phyloP scores from a whole-genome alignment of 169 alveolate species.

The Sarcocystis neurona region DNA sequence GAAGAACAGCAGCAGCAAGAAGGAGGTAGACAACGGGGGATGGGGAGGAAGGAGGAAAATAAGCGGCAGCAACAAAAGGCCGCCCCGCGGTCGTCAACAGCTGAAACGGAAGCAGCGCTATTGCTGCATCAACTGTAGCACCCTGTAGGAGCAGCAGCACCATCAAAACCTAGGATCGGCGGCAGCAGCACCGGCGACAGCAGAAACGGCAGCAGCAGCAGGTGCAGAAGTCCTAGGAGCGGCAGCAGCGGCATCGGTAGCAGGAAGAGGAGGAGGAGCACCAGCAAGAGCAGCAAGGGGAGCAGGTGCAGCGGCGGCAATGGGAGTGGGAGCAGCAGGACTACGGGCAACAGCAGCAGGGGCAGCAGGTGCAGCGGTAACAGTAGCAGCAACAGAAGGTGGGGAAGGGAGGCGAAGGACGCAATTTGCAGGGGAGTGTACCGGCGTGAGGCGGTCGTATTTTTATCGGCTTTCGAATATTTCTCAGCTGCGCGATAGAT shows the following conservation, averaged over 20 bases:
- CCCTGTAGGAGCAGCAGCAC: too few relatives aligned
- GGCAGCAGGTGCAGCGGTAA: background rate
- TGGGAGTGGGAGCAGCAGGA: background rate
- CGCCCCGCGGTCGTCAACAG: background rate
- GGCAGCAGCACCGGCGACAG: too few relatives aligned
- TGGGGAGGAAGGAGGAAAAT: background rate
- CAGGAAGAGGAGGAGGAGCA: too few relatives aligned
- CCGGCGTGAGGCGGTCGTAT: slow-evolving; percentile 8
- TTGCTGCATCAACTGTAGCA: too few relatives aligned
- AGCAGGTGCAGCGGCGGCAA: too few relatives aligned
- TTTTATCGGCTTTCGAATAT: slow-evolving; percentile 3
- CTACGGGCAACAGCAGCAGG: background rate
- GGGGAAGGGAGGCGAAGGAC: background rate
- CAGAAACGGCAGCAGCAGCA: too few relatives aligned
- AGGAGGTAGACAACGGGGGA: background rate
- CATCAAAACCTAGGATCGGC: too few relatives aligned
- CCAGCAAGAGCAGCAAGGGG: too few relatives aligned
- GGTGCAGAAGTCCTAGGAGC: too few relatives aligned
- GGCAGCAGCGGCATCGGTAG: too few relatives aligned
- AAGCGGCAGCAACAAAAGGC: background rate
- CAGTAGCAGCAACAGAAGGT: background rate
- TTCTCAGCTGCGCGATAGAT: background rate
- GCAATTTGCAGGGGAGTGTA: background rate
- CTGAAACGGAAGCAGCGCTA: too few relatives aligned
- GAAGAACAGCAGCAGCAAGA: background rate